Conservation (phyloP, 2,329 filamentous ascomycete species). For the Fusarium camptoceras region DNA sequence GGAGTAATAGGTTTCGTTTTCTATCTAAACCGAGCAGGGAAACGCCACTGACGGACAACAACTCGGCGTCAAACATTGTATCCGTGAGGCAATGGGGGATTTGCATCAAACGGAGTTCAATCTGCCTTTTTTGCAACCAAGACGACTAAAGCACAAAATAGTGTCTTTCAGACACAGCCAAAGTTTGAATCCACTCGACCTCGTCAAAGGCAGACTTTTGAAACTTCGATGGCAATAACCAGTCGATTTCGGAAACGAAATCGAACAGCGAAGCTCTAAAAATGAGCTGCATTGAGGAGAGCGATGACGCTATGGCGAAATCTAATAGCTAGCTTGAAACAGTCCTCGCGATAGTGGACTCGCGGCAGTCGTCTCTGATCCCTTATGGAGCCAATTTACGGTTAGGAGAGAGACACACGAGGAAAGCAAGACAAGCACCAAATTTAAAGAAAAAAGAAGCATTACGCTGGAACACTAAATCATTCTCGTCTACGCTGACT, state of each 20-base stretch:
- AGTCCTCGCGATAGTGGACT: slow-evolving; percentile 50
- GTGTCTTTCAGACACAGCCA: slow-evolving; percentile 46
- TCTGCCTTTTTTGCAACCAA: slow-evolving; percentile 44
- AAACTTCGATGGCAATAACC: slow-evolving; percentile 39
- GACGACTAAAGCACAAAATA: slow-evolving; percentile 36
- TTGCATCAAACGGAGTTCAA: slow-evolving; percentile 47
- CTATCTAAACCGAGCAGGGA: slow-evolving; percentile 42
- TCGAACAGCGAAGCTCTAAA: slow-evolving; percentile 37
- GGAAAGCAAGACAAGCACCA: slow-evolving; percentile 49
- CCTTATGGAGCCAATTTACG: slow-evolving; percentile 44
- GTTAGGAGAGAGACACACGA: slow-evolving; percentile 43
- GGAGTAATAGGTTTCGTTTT: slow-evolving; percentile 47
- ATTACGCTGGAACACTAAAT: slow-evolving; percentile 44
- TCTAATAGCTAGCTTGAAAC: slow-evolving; percentile 53
- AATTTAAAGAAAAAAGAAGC: slow-evolving; percentile 45
- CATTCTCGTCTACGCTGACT: slow-evolving; percentile 18
- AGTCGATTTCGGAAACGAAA: slow-evolving; percentile 45
- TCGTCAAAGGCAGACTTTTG: slow-evolving; percentile 48
- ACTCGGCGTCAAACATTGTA: slow-evolving; percentile 34
- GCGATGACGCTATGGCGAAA: slow-evolving; percentile 53
- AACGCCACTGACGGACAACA: slow-evolving; percentile 32
- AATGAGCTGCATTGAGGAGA: slow-evolving; percentile 49
- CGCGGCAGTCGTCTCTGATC: slow-evolving; percentile 41
- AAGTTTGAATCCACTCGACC: slow-evolving; percentile 48
- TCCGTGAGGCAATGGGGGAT: slow-evolving; percentile 39